phyloP scores from a whole-genome alignment of 2,329 filamentous ascomycete species.

The Ophiostoma populinum region DNA sequence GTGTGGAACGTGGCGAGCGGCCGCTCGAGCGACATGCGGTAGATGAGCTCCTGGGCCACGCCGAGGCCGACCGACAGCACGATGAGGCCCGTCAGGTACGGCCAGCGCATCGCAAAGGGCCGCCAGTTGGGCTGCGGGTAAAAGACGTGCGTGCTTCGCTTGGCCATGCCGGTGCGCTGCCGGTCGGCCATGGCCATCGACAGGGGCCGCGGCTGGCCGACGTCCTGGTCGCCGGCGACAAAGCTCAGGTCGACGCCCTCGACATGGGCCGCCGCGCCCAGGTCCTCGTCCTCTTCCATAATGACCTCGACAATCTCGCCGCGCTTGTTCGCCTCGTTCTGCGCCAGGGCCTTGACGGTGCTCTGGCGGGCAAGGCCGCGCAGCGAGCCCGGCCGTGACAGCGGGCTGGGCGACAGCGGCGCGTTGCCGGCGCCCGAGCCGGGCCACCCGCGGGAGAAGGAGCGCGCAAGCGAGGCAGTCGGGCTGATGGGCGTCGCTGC shows the following conservation, averaged over 20 bases:
- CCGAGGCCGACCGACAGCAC: slow-evolving; percentile 35
- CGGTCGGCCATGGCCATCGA: slow-evolving; percentile 12
- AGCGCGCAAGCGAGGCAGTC: slow-evolving; percentile 5
- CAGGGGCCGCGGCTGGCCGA: slow-evolving; percentile 6
- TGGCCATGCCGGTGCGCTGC: slow-evolving; percentile 20
- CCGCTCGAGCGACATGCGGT: slow-evolving; percentile 26
- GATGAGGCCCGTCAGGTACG: slow-evolving; percentile 37
- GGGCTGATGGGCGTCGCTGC: neutral
- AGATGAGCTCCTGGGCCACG: slow-evolving; percentile 35
- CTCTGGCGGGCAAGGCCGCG: neutral
- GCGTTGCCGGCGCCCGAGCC: neutral
- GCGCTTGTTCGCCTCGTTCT: slow-evolving; percentile 41
- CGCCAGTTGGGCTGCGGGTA: slow-evolving; percentile 51
- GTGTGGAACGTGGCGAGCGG: slow-evolving; percentile 32
- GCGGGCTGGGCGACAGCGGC: neutral
- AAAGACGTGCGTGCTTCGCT: slow-evolving; percentile 28
- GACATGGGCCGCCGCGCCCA: slow-evolving; percentile 8
- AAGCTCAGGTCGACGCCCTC: slow-evolving; percentile 30
- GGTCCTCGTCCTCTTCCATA: slow-evolving; percentile 17
- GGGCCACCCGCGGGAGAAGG: slow-evolving; percentile 8
- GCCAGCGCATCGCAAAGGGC: slow-evolving; percentile 46
- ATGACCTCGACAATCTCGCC: slow-evolving; percentile 43
- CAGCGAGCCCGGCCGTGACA: slow-evolving; percentile 15
- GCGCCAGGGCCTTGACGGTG: slow-evolving; percentile 32
- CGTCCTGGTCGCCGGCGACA: slow-evolving; percentile 25